Base-by-base conservation (phyloP, 106 monocot species). In the Dendrobium catenatum region DNA sequence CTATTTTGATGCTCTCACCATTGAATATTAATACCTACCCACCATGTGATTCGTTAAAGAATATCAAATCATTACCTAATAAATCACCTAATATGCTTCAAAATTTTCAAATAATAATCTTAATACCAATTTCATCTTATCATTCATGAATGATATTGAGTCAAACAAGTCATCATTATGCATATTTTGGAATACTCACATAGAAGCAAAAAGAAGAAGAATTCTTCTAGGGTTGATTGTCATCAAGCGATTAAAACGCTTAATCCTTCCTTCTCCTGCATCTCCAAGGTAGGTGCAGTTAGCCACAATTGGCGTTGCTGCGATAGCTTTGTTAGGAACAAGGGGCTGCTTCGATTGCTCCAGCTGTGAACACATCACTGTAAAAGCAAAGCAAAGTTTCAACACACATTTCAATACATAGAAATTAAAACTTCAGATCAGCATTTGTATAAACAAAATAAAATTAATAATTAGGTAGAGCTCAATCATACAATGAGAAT, bases 171-270 rank as follows among this genome's bases (percentile, higher is more conserved):
- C 70, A 70, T 31, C 33, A 70, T 10, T 20, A 33, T 9, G 10
- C 11, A 51, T 72, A 29, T 27, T 42, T 42, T 42, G 19, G n/a
- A 76, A 77, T 78, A 85, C 85, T 85, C 68, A 85, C 85, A 85
- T 85, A 29, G 85, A 85, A 26, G 85, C 85, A 77, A 85, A 81
- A 11, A 85, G 85, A 24, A 85, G 85, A 68, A 85, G 76, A 66
- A 85, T 85, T 67, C 77, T 85, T 42, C 67, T 80, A 2, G 85
- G 85, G 46, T 85, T 73, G 37, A 85, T 80, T 9, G 77, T 55
- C 58, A 55, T 73, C 17, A 85, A 80, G 77, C 85, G 80, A 80
- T 85, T 80, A 37, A 85, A 80, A 26, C 75, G 74, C 75, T 79
- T 84, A 66, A 9, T 33, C 79, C 73, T 84, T 80, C 84, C 84